Evolutionary conservation across 202 grass and related monocot species (phyloP), one percentile per base, ranked within the genome.

Genomic region (Panicum hallii): DNA sequence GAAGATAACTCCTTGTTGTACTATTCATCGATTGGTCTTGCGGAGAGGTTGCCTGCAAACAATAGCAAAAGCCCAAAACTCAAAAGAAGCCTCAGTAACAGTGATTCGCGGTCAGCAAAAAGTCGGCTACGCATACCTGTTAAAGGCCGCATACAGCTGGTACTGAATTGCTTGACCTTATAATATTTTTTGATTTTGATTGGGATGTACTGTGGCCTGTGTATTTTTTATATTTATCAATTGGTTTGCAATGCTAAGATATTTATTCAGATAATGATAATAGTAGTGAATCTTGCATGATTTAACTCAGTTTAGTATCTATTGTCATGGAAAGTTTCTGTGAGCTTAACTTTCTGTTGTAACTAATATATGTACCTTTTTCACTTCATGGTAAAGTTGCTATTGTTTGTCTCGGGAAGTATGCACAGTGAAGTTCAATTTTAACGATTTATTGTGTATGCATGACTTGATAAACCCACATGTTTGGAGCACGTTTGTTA

Each of bases 131-230:
- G 87, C 63, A 94, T 99, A 78, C 96, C 96, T 67, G 82, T 96
- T 78, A 99, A 96, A 91, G 96, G 96, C 67, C 50, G 93, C 72
- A 85, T 99, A 73, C 96, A 99, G 46, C 90, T 99, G 96, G 96
- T 99, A 96, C 77, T 52, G 45, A 62, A 82, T 88, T 88, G 30
- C 63, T 61, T 79, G 60, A 75, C 65, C 47, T 82, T 90, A 45
- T 45, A 41, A 72, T 72, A 76, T 56, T 47, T 41, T 61, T 42
- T 67, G 42, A 20, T 47, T 52, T 42, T 67, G 50, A 20, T 47
- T 52, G 17, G 14, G 17, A 6, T 80, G 57, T 75, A 53, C 17
- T 53, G 2, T 75, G 23, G 23, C 30, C 22, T 69, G 2, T 75
- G 9, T 36, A 22, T 78, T 14, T 82, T 82, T 11, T 19, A 66